Conservation (phyloP, 2,329 filamentous ascomycete genomes). For the Monilinia vaccinii-corymbosi region DNA sequence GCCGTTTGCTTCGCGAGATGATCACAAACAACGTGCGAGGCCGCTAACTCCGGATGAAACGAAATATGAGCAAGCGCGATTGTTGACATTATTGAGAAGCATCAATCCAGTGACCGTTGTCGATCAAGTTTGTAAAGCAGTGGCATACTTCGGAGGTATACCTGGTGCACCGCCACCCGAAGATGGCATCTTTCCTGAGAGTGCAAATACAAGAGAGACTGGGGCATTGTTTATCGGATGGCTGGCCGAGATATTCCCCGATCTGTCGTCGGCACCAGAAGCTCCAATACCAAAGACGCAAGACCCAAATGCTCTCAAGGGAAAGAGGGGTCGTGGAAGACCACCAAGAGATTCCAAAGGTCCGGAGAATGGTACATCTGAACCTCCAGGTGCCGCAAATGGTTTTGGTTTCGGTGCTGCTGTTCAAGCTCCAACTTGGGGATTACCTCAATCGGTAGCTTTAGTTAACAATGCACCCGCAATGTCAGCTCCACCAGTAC, state of each 20-base stretch:
- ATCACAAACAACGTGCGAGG: constrained; percentile 24
- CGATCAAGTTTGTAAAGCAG: constrained; percentile 52
- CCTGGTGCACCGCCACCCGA: constrained; percentile 44
- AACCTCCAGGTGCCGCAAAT: constrained; percentile 26
- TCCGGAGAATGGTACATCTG: constrained; percentile 11
- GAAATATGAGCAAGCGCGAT: constrained; percentile 50
- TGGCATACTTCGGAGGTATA: constrained; percentile 55
- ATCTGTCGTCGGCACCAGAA: constrained; percentile 19
- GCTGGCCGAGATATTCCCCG: constrained; percentile 54
- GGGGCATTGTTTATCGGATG: constrained; percentile 52
- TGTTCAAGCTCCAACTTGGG: constrained; percentile 26
- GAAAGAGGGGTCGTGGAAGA: constrained; percentile 24
- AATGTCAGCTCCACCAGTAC: constrained; percentile 13
- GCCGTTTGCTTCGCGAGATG: constrained; percentile 23
- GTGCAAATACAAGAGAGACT: constrained; percentile 45
- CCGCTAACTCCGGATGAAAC: constrained; percentile 39
- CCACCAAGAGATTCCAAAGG: constrained; percentile 17
- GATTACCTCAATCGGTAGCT: constrained; percentile 23
- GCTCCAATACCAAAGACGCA: constrained; percentile 11
- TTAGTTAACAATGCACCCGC: constrained; percentile 22
- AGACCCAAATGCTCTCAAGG: background rate
- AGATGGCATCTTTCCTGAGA: constrained; percentile 45
- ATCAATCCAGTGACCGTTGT: constrained; percentile 48
- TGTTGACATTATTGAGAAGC: constrained; percentile 47
- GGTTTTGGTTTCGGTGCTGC: constrained; percentile 27